Conservation (phyloP, 2,329 filamentous ascomycete genomes). For the Huntiella omanensis region DNA sequence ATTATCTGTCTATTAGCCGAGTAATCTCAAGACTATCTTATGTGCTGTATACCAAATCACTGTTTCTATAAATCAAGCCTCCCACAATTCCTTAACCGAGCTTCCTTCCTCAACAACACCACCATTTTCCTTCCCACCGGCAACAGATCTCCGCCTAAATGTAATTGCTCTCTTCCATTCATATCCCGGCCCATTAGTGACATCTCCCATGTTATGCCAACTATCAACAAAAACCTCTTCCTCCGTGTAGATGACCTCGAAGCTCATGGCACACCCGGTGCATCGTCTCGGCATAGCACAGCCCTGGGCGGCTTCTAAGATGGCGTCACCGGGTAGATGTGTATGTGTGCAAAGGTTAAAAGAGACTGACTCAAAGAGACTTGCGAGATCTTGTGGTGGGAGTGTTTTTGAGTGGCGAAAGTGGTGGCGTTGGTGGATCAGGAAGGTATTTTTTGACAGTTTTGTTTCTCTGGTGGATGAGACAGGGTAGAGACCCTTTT, state of each 20-base stretch:
- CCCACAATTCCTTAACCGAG: conserved; percentile 4
- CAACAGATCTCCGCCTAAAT: not conserved
- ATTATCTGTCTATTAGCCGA: no score
- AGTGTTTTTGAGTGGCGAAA: not conserved
- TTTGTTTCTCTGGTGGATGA: not conserved
- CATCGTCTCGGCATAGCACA: not conserved
- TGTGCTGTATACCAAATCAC: no score
- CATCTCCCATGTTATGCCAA: conserved; percentile 7
- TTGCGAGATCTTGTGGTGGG: not conserved
- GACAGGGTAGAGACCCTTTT: not conserved
- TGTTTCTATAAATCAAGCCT: not conserved
- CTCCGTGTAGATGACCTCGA: not conserved
- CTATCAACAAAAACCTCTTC: not conserved
- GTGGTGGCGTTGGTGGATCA: not conserved
- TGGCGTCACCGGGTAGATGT: not conserved
- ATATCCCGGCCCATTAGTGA: conserved; percentile 1
- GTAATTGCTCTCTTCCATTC: conserved; percentile 6
- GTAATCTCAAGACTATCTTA: no score
- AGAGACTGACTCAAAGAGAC: not conserved
- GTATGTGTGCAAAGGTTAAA: conserved; percentile 4
- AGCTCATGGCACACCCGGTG: conserved; percentile 2
- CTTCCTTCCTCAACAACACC: not conserved
- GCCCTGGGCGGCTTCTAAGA: not conserved
- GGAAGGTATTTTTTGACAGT: not conserved
- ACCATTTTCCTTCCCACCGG: not conserved